phyloP scores from a whole-genome alignment of 202 grass and related monocot species.

The Hordeum pubiflorum region DNA sequence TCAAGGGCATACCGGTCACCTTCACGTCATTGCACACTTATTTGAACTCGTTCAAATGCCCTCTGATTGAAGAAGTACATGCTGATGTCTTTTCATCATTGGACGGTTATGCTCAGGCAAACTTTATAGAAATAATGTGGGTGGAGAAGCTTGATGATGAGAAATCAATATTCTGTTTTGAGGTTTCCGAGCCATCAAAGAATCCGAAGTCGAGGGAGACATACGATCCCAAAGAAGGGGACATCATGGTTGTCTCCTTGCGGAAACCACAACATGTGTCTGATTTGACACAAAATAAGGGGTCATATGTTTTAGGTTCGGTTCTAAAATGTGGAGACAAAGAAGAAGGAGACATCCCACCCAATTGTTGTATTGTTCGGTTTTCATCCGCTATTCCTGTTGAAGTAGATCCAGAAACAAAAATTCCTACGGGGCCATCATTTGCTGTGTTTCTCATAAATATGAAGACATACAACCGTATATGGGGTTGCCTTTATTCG shows the following conservation, averaged over 20 bases:
- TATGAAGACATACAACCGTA: constrained; percentile 25
- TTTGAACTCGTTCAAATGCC: constrained; percentile 26
- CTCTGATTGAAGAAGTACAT: constrained; percentile 55
- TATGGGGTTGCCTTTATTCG: constrained; percentile 30
- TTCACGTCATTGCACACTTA: constrained; percentile 28
- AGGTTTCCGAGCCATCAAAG: constrained; percentile 5
- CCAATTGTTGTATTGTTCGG: background rate
- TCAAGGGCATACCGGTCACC: constrained; percentile 32
- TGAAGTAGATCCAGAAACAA: background rate
- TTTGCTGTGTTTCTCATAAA: constrained; percentile 36
- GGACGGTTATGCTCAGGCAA: constrained; percentile 14
- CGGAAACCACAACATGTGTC: constrained; percentile 19
- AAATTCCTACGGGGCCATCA: background rate
- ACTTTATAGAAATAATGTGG: constrained; percentile 13
- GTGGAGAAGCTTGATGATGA: constrained; percentile 1
- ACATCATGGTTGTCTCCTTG: constrained; percentile 9
- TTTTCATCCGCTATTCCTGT: background rate
- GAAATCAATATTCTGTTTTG: background rate
- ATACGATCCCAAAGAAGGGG: constrained; percentile 13
- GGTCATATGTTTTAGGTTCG: constrained; percentile 4
- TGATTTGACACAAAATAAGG: background rate
- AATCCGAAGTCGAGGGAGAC: constrained; percentile 17
- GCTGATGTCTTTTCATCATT: constrained; percentile 40
- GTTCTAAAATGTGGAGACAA: constrained; percentile 14
- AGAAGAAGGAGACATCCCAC: constrained; percentile 13